phyloP scores from a whole-genome alignment of 805 yeast genomes.

The Saccharomycopsis lassenensis region DNA sequence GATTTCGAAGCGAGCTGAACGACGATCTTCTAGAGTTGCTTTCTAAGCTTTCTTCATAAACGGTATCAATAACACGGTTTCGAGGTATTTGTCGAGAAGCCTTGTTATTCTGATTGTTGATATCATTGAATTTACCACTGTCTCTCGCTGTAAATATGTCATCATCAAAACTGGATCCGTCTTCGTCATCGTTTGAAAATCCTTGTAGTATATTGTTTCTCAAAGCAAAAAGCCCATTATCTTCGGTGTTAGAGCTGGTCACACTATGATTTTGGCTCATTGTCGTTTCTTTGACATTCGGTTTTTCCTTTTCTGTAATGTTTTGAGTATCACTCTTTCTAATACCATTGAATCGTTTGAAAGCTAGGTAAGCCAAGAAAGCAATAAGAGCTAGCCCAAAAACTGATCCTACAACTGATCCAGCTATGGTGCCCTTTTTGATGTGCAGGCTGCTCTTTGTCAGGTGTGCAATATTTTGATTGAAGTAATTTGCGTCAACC shows the following conservation, averaged over 20 bases:
- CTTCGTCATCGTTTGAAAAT: not conserved
- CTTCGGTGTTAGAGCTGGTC: conserved; percentile 6
- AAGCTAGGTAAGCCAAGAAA: too few species aligned
- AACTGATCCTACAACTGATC: conserved; percentile 13
- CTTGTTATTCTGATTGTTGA: not conserved
- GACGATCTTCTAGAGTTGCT: conserved; percentile 7
- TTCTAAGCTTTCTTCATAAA: conserved; percentile 17
- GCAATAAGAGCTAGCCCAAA: conserved; percentile 5
- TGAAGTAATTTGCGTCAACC: conserved; percentile 5
- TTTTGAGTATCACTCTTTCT: not conserved
- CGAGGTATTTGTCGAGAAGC: too few species aligned
- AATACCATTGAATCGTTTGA: too few species aligned
- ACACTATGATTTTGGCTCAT: not conserved
- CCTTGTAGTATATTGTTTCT: conserved; percentile 13
- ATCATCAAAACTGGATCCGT: too few species aligned
- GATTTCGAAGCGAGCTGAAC: not conserved
- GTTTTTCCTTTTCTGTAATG: not conserved
- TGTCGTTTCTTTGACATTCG: not conserved
- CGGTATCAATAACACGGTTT: conserved; percentile 18
- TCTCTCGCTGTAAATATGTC: too few species aligned
- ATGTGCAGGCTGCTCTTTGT: not conserved
- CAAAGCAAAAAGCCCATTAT: conserved; percentile 16
- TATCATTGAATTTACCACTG: not conserved
- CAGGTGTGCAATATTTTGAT: conserved; percentile 4
- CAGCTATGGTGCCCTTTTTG: conserved; percentile 8